phyloP scores from a whole-genome alignment of 2,329 filamentous ascomycete genomes.

The Aspergillus novofumigatus region DNA sequence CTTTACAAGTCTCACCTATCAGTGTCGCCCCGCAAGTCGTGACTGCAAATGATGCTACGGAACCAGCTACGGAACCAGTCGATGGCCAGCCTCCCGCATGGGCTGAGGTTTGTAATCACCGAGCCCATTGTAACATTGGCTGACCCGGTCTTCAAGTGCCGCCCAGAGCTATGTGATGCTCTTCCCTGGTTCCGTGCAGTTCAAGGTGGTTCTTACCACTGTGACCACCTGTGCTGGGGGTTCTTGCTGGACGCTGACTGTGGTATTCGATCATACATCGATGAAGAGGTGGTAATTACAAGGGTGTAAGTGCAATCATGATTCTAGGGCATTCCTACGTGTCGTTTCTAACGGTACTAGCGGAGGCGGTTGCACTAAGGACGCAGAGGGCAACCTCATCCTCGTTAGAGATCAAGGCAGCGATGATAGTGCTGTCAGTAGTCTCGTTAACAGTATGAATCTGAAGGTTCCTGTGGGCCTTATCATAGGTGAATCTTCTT shows the following conservation, averaged over 20 bases:
- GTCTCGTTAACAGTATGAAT: conserved; percentile 46
- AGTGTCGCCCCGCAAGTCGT: not conserved
- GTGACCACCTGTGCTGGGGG: conserved; percentile 48
- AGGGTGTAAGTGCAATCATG: conserved; percentile 48
- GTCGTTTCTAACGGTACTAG: conserved; percentile 29
- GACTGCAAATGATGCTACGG: not conserved
- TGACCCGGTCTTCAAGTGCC: conserved; percentile 35
- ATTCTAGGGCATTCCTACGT: not conserved
- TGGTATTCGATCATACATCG: conserved; percentile 55
- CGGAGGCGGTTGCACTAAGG: conserved; percentile 51
- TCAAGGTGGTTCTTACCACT: conserved; percentile 57
- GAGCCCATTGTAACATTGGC: not conserved
- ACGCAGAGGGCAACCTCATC: conserved; percentile 46
- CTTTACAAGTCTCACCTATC: not conserved
- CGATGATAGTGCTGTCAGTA: conserved; percentile 32
- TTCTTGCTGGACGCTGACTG: conserved; percentile 57
- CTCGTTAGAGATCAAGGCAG: conserved; percentile 46
- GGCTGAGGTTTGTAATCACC: conserved; percentile 41
- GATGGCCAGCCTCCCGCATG: conserved; percentile 49
- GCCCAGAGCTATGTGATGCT: conserved; percentile 59
- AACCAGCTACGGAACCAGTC: conserved; percentile 1
- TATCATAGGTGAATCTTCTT: conserved; percentile 47
- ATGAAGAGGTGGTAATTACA: conserved; percentile 60
- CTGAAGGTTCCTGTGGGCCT: conserved; percentile 51
- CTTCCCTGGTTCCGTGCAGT: conserved; percentile 60